A percentile compares a stretch with the other conserved stretches of the same genome.
Evolutionary conservation across 768 basidiomycete species (phyloP).

Genomic region (Lactifluus hygrophoroides): DNA sequence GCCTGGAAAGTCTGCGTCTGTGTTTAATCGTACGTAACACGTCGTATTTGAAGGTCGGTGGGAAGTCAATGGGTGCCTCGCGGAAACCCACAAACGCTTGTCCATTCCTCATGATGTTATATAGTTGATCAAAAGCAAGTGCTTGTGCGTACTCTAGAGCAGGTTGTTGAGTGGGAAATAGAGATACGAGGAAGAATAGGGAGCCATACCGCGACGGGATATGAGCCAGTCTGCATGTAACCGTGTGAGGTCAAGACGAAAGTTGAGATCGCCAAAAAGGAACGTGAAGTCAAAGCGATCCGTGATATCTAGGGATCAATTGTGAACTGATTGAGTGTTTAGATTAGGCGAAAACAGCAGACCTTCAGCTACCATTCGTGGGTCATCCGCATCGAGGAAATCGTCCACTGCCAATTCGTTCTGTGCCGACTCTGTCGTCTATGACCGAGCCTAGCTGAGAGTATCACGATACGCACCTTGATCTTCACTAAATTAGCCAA

Average conservation of each 20-base stretch:
- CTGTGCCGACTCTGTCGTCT: conserved; percentile 24
- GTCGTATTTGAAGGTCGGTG: conserved; percentile 93
- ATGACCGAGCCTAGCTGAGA: background rate
- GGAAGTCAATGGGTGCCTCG: conserved; percentile 76
- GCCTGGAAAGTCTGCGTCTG: conserved; percentile 34
- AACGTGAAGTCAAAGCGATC: conserved; percentile 88
- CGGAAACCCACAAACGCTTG: conserved; percentile 67
- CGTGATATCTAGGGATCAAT: conserved; percentile 51
- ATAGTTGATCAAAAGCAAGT: conserved; percentile 84
- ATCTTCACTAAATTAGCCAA: conserved; percentile 84
- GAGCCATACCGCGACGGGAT: conserved; percentile 55
- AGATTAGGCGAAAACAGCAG: conserved; percentile 10
- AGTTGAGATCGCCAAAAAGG: conserved; percentile 87
- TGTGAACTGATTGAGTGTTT: conserved; percentile 3
- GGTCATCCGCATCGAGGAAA: conserved; percentile 59
- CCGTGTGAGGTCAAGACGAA: conserved; percentile 79
- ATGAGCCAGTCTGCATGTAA: conserved; percentile 94
- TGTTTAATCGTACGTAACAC: conserved; percentile 54
- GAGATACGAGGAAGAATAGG: background rate
- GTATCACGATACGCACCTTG: conserved; percentile 40
- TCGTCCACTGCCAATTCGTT: conserved; percentile 75
- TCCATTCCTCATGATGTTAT: conserved; percentile 61
- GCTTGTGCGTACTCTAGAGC: conserved; percentile 71
- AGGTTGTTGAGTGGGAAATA: background rate
- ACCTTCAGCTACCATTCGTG: conserved; percentile 67